Evolutionary conservation across 176 grass and related monocot species (phyloP).

Genomic region (Zea luxurians): DNA sequence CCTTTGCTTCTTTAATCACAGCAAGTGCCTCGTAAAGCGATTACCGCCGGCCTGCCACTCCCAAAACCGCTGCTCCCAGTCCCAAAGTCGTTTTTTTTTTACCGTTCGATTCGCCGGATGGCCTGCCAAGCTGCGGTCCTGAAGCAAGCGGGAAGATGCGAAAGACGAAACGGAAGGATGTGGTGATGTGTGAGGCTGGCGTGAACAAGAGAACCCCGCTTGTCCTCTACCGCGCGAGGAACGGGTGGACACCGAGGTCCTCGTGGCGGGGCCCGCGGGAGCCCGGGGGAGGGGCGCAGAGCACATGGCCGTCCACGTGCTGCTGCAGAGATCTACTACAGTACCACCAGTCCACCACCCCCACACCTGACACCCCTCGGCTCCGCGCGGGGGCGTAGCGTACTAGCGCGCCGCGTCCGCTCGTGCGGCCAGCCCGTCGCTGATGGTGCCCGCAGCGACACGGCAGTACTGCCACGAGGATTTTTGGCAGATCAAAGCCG

Average conservation of each 20-base stretch:
- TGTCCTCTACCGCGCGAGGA: not conserved
- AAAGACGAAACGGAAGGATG: too few relatives aligned
- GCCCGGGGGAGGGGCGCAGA: too few relatives aligned
- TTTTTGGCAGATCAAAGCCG: not conserved
- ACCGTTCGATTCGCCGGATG: too few relatives aligned
- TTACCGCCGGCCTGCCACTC: not conserved
- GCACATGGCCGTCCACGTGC: constrained; percentile 59
- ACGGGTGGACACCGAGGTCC: not conserved
- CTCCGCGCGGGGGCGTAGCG: not conserved
- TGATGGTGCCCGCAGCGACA: not conserved
- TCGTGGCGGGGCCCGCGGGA: constrained; percentile 36
- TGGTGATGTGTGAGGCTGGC: too few relatives aligned
- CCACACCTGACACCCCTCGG: not conserved
- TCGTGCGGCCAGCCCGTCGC: not conserved
- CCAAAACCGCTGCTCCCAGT: not conserved
- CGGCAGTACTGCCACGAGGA: not conserved
- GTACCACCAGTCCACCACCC: not conserved
- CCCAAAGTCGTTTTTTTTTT: not conserved
- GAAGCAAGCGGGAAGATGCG: too few relatives aligned
- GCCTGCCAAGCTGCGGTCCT: too few relatives aligned
- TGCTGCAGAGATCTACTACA: too few relatives aligned
- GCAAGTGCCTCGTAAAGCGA: not conserved
- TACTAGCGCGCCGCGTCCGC: too few relatives aligned
- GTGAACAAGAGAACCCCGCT: not conserved
- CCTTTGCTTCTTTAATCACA: constrained; percentile 13